Evolutionary conservation across 2,329 filamentous ascomycete species (phyloP).

Genomic region (Fusarium sublunatum): DNA sequence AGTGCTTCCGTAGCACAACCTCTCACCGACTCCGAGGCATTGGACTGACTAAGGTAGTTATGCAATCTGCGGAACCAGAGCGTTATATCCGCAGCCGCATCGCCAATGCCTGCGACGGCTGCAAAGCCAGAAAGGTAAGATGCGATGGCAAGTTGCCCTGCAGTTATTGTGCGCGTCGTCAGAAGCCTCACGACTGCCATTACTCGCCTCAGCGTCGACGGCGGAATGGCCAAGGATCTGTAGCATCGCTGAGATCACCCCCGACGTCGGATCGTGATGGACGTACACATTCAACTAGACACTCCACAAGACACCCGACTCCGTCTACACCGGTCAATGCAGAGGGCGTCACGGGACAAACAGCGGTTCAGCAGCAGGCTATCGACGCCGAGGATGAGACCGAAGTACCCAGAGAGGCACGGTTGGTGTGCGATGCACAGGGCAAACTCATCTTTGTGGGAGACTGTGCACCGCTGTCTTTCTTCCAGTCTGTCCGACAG

Average conservation of each 20-base stretch:
- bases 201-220: constrained; percentile 61
- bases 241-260: constrained; percentile 31
- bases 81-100: constrained; percentile 57
- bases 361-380: constrained; percentile 10
- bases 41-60: background rate
- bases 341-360: constrained; percentile 2
- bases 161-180: constrained; percentile 60
- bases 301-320: constrained; percentile 25
- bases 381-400: constrained; percentile 60
- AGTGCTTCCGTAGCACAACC: constrained; percentile 33
- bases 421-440: constrained; percentile 63
- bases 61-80: constrained; percentile 38
- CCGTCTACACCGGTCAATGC: constrained; percentile 28
- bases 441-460: constrained; percentile 67
- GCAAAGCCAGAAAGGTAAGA: constrained; percentile 66
- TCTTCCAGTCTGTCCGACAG: constrained; percentile 66
- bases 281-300: constrained; percentile 14
- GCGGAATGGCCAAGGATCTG: constrained; percentile 41
- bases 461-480: constrained; percentile 66
- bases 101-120: constrained; percentile 65
- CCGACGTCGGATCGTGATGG: constrained; percentile 36
- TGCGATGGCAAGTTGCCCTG: constrained; percentile 67
- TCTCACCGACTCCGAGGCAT: constrained; percentile 11
- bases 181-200: constrained; percentile 57
- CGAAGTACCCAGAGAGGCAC: constrained; percentile 65